Percentiles rank a stretch among this genome's conserved stretches.
These are phyloP conservation scores for Ascochyta rabiei DNA, from an alignment of 2,329 filamentous ascomycete species.

Conservation along the genomic window DNA sequence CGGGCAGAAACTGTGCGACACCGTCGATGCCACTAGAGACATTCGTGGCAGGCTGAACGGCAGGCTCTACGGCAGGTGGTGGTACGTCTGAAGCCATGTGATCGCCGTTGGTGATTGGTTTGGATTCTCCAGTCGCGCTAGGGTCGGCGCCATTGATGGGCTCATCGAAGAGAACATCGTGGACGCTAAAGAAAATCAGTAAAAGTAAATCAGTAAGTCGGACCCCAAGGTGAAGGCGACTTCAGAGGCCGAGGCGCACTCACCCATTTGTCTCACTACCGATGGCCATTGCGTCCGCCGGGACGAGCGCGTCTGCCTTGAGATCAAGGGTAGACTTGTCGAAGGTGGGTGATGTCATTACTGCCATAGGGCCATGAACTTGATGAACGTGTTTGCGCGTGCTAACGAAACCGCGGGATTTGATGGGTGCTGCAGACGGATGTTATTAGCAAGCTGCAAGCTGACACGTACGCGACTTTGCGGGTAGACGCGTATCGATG, in stretches of 20 bases:
- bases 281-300: slow-evolving; percentile 59
- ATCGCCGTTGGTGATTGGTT: slow-evolving; percentile 41
- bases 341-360: slow-evolving; percentile 48
- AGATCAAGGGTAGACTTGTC: slow-evolving; percentile 52
- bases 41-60: slow-evolving; percentile 48
- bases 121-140: slow-evolving; percentile 23
- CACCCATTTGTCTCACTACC: slow-evolving; percentile 65
- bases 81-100: slow-evolving; percentile 29
- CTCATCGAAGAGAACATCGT: slow-evolving; percentile 47
- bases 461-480: slow-evolving; percentile 25
- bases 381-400: slow-evolving; percentile 29
- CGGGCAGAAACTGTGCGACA: slow-evolving; percentile 51
- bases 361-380: slow-evolving; percentile 49
- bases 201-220: slow-evolving; percentile 25
- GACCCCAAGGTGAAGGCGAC: slow-evolving; percentile 3
- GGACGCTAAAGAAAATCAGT: slow-evolving; percentile 36
- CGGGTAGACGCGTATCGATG: slow-evolving; percentile 22
- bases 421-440: slow-evolving; percentile 19
- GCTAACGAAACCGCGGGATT: slow-evolving; percentile 18
- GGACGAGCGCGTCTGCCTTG: slow-evolving; percentile 57
- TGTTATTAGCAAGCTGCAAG: slow-evolving; percentile 23
- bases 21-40: slow-evolving; percentile 53
- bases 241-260: slow-evolving; percentile 46
- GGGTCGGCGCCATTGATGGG: slow-evolving; percentile 26
- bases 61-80: slow-evolving; percentile 36